Conservation (phyloP, 1,284 basidiomycete genomes). For the Rhizopogon parksii region DNA sequence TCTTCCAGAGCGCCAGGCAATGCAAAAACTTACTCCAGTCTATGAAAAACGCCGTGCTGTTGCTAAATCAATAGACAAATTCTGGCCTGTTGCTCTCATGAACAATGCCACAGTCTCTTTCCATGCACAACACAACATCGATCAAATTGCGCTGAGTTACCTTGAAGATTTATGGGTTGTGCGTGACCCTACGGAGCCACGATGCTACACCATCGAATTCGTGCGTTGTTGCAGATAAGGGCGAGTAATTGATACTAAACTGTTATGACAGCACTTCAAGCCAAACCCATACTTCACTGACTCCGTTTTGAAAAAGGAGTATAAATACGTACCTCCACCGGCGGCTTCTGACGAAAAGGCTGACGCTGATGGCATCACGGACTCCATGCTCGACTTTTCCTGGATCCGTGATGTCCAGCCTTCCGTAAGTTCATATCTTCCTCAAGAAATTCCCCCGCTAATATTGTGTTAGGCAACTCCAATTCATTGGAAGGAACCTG, state of each 20-base stretch:
- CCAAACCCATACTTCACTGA: conserved; percentile 77
- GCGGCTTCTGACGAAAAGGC: conserved; percentile 48
- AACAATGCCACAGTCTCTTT: conserved; percentile 56
- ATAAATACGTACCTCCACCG: conserved; percentile 57
- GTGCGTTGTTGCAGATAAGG: conserved; percentile 40
- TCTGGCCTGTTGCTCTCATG: conserved; percentile 75
- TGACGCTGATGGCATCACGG: conserved; percentile 66
- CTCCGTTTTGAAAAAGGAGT: conserved; percentile 70
- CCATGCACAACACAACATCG: conserved; percentile 60
- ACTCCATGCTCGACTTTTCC: conserved; percentile 68
- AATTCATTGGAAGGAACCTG: conserved; percentile 78
- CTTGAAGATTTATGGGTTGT: conserved; percentile 75
- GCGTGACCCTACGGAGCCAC: conserved; percentile 57
- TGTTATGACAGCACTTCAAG: conserved; percentile 58
- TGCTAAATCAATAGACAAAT: conserved; percentile 60
- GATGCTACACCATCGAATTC: conserved; percentile 75
- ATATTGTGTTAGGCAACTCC: conserved; percentile 40
- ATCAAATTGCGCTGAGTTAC: conserved; percentile 68
- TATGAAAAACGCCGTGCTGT: conserved; percentile 64
- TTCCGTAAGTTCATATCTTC: conserved; percentile 39
- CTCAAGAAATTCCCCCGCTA: conserved; percentile 1
- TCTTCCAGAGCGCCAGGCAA: conserved; percentile 53
- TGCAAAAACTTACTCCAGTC: conserved; percentile 48
- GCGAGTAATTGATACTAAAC: neutral
- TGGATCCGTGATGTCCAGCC: conserved; percentile 68